A percentile compares a stretch with the other conserved stretches of the same genome.
Conservation (phyloP, 2,329 filamentous ascomycete species). For the Sporothrix luriei region DNA sequence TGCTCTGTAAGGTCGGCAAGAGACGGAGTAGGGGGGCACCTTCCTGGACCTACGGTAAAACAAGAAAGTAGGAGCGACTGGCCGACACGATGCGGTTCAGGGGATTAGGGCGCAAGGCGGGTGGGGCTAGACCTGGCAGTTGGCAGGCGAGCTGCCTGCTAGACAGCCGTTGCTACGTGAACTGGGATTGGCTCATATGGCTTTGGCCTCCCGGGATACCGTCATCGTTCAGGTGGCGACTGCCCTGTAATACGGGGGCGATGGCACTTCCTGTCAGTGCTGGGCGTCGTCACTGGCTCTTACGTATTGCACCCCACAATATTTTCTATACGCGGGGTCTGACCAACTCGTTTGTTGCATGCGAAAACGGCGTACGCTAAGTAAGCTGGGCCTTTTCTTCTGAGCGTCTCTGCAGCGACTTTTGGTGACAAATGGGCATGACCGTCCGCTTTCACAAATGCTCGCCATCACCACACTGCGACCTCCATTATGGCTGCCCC, state of each 20-base stretch:
- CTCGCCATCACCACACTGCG: conserved; percentile 21
- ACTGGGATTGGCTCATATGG: conserved; percentile 3
- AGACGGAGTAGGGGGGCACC: conserved; percentile 9
- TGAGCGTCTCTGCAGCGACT: background rate
- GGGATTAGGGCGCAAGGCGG: background rate
- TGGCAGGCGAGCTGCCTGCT: conserved; percentile 18
- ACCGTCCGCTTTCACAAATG: background rate
- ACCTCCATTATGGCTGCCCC: conserved; percentile 51
- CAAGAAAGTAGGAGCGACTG: conserved; percentile 9
- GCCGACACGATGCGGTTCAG: conserved; percentile 4
- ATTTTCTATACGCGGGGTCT: conserved; percentile 19
- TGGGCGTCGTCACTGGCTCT: conserved; percentile 16
- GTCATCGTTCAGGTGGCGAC: conserved; percentile 28
- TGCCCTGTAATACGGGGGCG: conserved; percentile 11
- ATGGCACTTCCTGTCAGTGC: background rate
- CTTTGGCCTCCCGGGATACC: conserved; percentile 12
- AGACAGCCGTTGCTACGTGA: conserved; percentile 4
- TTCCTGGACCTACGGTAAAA: conserved; percentile 16
- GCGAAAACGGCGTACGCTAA: background rate
- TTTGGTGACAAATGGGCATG: background rate
- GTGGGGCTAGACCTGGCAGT: conserved; percentile 14
- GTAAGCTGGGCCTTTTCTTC: conserved; percentile 1
- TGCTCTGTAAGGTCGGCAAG: background rate
- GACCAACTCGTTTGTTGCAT: conserved; percentile 17
- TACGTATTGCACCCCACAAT: conserved; percentile 25